Conservation (phyloP, 2,329 filamentous ascomycete genomes). For the Claviceps lovelessii region DNA sequence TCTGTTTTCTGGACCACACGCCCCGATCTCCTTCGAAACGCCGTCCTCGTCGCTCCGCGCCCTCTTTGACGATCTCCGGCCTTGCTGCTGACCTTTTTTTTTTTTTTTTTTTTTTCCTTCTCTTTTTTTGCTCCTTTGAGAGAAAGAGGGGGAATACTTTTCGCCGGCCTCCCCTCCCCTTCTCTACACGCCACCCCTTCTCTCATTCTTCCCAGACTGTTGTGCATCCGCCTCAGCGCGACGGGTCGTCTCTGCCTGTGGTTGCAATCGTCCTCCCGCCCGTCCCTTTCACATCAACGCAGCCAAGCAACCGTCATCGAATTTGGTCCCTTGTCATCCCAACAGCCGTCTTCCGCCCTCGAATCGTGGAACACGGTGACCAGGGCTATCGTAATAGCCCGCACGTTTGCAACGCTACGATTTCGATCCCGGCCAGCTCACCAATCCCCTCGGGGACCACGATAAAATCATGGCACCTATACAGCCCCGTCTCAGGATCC, state of each 20-base stretch:
- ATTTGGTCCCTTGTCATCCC: constrained; percentile 7
- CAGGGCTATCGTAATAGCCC: constrained; percentile 20
- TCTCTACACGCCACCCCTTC: constrained; percentile 4
- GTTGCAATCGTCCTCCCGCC: constrained; percentile 2
- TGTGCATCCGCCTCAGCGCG: constrained; percentile 2
- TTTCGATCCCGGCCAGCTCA: constrained; percentile 19
- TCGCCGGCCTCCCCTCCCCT: not conserved
- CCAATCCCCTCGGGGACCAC: constrained; percentile 20
- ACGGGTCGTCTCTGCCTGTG: not conserved
- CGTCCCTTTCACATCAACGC: not conserved
- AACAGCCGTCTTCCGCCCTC: constrained; percentile 7
- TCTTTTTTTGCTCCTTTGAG: not conserved
- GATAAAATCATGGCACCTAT: constrained; percentile 41
- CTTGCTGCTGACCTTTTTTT: constrained; percentile 1
- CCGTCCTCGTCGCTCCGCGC: constrained; percentile 9
- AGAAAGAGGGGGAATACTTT: not conserved
- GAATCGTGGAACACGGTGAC: constrained; percentile 17
- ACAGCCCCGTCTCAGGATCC: constrained; percentile 44
- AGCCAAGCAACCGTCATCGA: constrained; percentile 3
- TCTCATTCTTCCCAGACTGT: not conserved
- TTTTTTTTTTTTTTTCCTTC: not conserved
- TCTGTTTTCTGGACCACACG: constrained; percentile 1
- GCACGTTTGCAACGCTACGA: constrained; percentile 13
- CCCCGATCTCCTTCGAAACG: constrained; percentile 4
- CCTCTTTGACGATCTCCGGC: constrained; percentile 9